Evolutionary conservation across 2,329 filamentous ascomycete genomes (phyloP).

Genomic region (Incumbomyces lentus): DNA sequence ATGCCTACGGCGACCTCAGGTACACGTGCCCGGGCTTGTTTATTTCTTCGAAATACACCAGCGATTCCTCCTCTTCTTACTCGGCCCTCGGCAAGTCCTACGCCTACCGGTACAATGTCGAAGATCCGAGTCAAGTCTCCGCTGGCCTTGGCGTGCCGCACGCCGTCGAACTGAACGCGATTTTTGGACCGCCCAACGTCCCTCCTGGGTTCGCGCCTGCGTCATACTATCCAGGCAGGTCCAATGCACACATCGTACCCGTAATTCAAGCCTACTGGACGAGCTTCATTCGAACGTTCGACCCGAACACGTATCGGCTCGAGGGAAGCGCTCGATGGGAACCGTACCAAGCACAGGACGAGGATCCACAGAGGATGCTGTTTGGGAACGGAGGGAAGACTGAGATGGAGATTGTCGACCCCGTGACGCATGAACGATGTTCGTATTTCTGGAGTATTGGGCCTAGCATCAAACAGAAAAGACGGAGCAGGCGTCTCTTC

Average conservation of each 20-base stretch:
- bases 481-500: neutral
- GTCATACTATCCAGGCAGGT: constrained; percentile 12
- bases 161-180: constrained; percentile 54
- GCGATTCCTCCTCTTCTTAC: constrained; percentile 9
- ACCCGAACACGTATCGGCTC: constrained; percentile 49
- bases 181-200: constrained; percentile 55
- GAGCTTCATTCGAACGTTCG: constrained; percentile 55
- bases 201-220: constrained; percentile 19
- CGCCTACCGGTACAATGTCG: constrained; percentile 60
- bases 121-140: constrained; percentile 44
- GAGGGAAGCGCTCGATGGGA: constrained; percentile 12
- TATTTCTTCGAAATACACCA: constrained; percentile 37
- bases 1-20: constrained; percentile 54
- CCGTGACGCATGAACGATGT: constrained; percentile 35
- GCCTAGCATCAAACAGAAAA: constrained; percentile 33
- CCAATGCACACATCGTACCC: constrained; percentile 49
- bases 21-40: constrained; percentile 55
- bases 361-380: constrained; percentile 29
- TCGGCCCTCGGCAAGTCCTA: constrained; percentile 22
- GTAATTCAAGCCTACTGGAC: constrained; percentile 63
- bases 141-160: constrained; percentile 56
- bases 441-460: constrained; percentile 42
- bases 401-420: constrained; percentile 36
- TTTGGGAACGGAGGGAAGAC: constrained; percentile 35
- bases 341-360: constrained; percentile 15